Base-by-base conservation (phyloP, 352 stramenopile species). In the Phytophthora idaei region DNA sequence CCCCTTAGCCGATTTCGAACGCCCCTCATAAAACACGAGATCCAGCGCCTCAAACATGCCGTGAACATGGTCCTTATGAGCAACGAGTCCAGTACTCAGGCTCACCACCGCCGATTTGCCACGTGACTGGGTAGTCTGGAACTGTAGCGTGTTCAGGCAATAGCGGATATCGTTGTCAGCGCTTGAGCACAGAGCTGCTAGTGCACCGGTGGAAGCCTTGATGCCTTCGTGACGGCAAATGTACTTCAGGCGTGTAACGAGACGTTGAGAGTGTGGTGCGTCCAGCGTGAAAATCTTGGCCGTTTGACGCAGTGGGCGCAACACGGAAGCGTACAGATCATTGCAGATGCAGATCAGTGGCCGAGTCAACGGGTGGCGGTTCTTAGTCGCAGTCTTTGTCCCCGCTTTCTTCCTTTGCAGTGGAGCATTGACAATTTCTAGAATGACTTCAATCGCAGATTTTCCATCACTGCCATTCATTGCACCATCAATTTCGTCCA, bases 291-390 rank as follows among this genome's bases (percentile, higher is more conserved):
- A 99, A 37, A 98, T 93, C 61, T 93, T 95, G 25, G 94, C 90
- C 14, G 97, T 85, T 27, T 97, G 93, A 29, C 97, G 90, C 45
- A 99, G 81, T n/a, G 95, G 90, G 9, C 97, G 85, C 37, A 99
- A 74, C 31, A 97, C 90, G 1, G 97, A 96, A 11, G 95, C 95
- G 74, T 98, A 99, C 67, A 98, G 90, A 71, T 99, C 94, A 74
- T 99, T 99, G 78, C 97, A 99, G 76, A 99, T 99, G 69, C 98
- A 98, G 63, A 99, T 99, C 15, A 99, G 80, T 7, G 97, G 97
- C 1, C 97, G 87, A 51, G 77, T 97, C 39, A 98, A 71, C 5
- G 94, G 83, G 39, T 98, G 89, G 25, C 76, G 70, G 48, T 77
- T 81, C 41, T 68, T 78, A 14, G 47, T 50, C 11, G 48, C 29